Base-by-base conservation (phyloP, 257 asterid genomes). In the Mitragyna speciosa region DNA sequence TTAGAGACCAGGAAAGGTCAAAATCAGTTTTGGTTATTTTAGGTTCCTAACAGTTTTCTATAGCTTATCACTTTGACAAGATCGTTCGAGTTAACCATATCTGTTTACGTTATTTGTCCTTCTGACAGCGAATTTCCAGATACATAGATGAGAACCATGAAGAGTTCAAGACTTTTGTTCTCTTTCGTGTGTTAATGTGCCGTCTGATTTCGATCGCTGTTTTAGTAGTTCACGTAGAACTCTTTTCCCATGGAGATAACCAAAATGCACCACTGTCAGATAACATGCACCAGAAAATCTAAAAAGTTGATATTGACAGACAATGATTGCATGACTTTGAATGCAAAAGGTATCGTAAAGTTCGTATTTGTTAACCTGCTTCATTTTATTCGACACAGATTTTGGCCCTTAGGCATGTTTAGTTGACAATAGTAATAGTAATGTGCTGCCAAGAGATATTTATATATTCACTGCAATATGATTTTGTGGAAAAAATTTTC, bases 171-270 rank as follows among this genome's bases (percentile, higher is more conserved):
- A 52, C 39, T 7, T 67, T 66, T 77, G 64, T 67, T 48, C 81
- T 77, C 65, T 33, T 48, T 48, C 81, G 67, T 39, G 75, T 66
- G 39, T 9, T 6, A 11, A 39, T 77, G n/a, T 66, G 75, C 51
- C 51, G 73, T 17, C 52, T 51, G 52, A 16, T 77, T 70, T 64
- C 75, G 3, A 52, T 77, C 36, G 7, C 36, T 14, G 81, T 52
- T 49, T 67, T 51, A 5, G 12, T 67, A 24, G 51, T 66, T 41
- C 81, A 77, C 69, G 81, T 77, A 77, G 28, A 73, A 39, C 6
- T 24, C 67, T 16, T 3, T 12, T 2, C 19, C 22, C 12, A 65
- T 72, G 6, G 39, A 28, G 26, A 48, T 4, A 30, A 72, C 15
- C 2, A 47, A n/a, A 72, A 4, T 10, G 20, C 36, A 45, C 36